Evolutionary conservation across 495 filamentous ascomycete genomes (phyloP).

Genomic region (Xylaria nigripes): DNA sequence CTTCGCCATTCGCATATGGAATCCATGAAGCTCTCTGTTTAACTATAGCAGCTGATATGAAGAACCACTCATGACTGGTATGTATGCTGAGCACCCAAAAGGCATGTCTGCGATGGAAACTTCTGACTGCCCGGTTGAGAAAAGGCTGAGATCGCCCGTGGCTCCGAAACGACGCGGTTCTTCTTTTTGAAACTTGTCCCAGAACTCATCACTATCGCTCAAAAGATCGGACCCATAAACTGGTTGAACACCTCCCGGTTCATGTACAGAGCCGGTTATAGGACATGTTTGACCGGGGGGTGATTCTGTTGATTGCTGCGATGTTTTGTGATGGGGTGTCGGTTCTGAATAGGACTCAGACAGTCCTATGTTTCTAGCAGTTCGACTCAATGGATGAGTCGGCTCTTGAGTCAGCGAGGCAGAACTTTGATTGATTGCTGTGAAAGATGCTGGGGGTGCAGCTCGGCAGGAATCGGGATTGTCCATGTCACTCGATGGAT

Average conservation of each 20-base stretch:
- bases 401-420: constrained; percentile 12
- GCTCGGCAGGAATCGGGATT: constrained; percentile 9
- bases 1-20: too few relatives aligned
- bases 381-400: constrained; percentile 7
- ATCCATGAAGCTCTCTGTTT: not conserved
- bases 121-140: constrained; percentile 30
- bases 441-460: constrained; percentile 35
- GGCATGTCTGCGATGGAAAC: constrained; percentile 15
- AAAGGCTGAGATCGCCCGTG: constrained; percentile 34
- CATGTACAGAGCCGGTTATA: constrained; percentile 6
- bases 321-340: constrained; percentile 10
- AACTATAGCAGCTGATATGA: constrained; percentile 14
- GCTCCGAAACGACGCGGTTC: constrained; percentile 25
- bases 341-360: constrained; percentile 15
- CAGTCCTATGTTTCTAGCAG: constrained; percentile 13
- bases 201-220: not conserved
- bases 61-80: constrained; percentile 10
- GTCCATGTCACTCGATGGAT: constrained; percentile 19
- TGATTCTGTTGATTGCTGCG: constrained; percentile 8
- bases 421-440: constrained; percentile 42
- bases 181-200: constrained; percentile 23
- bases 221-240: not conserved
- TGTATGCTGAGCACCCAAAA: constrained; percentile 17
- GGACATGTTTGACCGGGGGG: constrained; percentile 7
- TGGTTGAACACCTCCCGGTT: constrained; percentile 2